Percentiles rank a stretch among this genome's conserved stretches.
Conservation (phyloP, 2,329 filamentous ascomycete species). For the Claviceps citrina region DNA sequence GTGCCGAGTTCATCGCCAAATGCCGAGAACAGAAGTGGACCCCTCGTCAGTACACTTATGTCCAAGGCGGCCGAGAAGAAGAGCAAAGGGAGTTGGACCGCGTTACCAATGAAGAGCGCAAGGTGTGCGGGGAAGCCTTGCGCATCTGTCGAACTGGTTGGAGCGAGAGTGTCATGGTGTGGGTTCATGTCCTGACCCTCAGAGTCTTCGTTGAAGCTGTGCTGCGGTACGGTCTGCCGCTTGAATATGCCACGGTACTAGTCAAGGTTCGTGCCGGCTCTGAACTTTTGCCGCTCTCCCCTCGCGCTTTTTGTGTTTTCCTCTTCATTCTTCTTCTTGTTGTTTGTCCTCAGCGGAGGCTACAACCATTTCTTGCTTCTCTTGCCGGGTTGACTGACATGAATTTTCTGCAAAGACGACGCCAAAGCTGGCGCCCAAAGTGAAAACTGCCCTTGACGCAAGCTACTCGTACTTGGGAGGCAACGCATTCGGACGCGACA, state of each 20-base stretch:
- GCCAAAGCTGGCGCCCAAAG: constrained; percentile 66
- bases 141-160: constrained; percentile 80
- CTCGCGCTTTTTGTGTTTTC: not conserved
- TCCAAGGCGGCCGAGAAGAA: constrained; percentile 76
- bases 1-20: constrained; percentile 77
- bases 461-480: constrained; percentile 85
- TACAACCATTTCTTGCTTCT: not conserved
- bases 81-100: constrained; percentile 77
- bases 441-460: constrained; percentile 62
- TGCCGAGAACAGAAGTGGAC: constrained; percentile 89
- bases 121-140: constrained; percentile 83
- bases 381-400: not conserved
- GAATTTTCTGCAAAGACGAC: constrained; percentile 44
- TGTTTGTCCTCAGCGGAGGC: not conserved
- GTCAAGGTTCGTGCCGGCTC: constrained; percentile 51
- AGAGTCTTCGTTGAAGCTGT: constrained; percentile 96
- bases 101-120: constrained; percentile 70
- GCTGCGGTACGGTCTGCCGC: constrained; percentile 80
- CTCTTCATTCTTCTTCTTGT: not conserved
- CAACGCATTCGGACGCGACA: constrained; percentile 86
- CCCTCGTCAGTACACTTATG: constrained; percentile 84
- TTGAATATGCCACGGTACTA: constrained; percentile 75
- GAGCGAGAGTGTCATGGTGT: constrained; percentile 91
- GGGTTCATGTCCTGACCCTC: constrained; percentile 81
- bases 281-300: not conserved